Conservation (phyloP, 306 rosid genomes). For the Leucaena leucocephala region DNA sequence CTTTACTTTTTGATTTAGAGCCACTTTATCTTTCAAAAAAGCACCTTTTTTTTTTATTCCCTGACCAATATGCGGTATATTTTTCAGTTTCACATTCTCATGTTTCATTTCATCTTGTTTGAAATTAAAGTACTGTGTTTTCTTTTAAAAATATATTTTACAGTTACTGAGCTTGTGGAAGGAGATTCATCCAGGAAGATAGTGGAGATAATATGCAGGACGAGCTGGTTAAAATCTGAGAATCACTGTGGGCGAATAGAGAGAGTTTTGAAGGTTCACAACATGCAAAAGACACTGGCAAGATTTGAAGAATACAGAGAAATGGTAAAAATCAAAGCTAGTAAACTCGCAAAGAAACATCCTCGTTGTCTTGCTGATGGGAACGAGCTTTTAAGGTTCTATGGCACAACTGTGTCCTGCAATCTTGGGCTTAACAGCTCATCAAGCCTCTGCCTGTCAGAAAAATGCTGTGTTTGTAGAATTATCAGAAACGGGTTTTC, state of each 20-base stretch:
- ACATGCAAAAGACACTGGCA: constrained; percentile 92
- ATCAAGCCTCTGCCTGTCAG: constrained; percentile 74
- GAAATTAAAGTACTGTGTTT: constrained; percentile 3
- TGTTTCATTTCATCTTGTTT: not conserved
- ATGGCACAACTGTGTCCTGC: constrained; percentile 77
- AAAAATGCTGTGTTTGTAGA: constrained; percentile 81
- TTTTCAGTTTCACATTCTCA: constrained; percentile 8
- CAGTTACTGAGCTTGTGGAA: constrained; percentile 90
- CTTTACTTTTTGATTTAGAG: constrained; percentile 28
- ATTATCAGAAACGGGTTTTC: constrained; percentile 88
- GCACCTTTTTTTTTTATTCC: not conserved
- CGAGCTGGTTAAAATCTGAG: constrained; percentile 81
- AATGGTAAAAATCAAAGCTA: constrained; percentile 82
- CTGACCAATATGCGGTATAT: not conserved
- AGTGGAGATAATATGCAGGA: constrained; percentile 87
- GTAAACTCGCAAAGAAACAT: constrained; percentile 91
- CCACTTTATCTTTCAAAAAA: constrained; percentile 16
- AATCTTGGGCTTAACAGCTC: constrained; percentile 79
- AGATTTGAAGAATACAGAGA: constrained; percentile 90
- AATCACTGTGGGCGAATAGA: constrained; percentile 73
- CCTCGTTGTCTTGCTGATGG: constrained; percentile 96
- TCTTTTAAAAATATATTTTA: not conserved
- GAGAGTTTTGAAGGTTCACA: constrained; percentile 89
- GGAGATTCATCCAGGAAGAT: constrained; percentile 92
- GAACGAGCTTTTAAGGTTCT: constrained; percentile 87